Percentiles rank a stretch among this genome's conserved stretches.
Conservation (phyloP, 306 rosid species). For the Rosa chinensis region DNA sequence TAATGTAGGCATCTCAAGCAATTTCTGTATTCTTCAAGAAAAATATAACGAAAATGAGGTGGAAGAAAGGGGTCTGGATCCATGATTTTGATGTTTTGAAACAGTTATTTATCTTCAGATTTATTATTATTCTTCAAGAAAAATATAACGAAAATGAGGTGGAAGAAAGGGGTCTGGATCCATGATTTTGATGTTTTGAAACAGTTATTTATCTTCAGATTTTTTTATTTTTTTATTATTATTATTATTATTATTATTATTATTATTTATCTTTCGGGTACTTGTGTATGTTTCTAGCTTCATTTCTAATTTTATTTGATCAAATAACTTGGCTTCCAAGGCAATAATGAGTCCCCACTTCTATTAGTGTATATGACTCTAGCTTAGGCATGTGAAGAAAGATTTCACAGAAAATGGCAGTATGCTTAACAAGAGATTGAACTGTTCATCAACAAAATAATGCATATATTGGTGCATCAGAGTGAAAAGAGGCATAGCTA, state of each 20-base stretch:
- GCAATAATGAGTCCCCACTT: background rate
- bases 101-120: background rate
- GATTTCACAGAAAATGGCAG: background rate
- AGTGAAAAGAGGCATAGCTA: background rate
- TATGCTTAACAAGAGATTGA: background rate
- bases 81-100: background rate
- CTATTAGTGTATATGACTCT: background rate
- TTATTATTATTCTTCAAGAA: background rate
- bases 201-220: background rate
- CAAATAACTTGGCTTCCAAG: background rate
- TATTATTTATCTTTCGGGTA: background rate
- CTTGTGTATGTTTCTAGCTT: background rate
- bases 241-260: too few species aligned
- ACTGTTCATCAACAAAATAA: background rate
- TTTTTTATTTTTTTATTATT: too few species aligned
- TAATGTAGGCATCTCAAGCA: background rate
- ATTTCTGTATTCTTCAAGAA: background rate
- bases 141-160: background rate
- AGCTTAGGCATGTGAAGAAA: background rate
- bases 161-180: background rate
- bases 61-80: background rate
- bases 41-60: background rate
- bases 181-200: background rate
- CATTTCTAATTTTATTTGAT: background rate
- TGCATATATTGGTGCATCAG: background rate